Evolutionary conservation across 225 moss, liverwort and hornwort genomes (phyloP).

Genomic region (Physcomitrellopsis africana): DNA sequence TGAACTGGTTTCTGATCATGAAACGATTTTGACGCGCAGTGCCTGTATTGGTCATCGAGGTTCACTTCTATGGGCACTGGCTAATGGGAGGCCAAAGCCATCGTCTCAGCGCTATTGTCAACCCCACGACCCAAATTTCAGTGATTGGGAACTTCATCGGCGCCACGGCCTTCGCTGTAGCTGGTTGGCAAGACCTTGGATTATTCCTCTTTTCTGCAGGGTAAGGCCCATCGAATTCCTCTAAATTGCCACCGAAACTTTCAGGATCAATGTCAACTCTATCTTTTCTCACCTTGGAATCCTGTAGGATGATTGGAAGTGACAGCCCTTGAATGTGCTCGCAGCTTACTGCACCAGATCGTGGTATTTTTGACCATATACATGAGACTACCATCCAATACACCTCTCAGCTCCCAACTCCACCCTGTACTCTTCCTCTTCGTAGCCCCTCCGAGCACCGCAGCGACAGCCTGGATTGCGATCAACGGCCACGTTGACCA

Average conservation of each 20-base stretch:
- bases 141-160: constrained; percentile 63
- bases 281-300: not conserved
- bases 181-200: constrained; percentile 49
- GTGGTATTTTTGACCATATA: constrained; percentile 55
- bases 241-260: too few relatives aligned
- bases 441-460: constrained; percentile 56
- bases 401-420: constrained; percentile 39
- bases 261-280: too few relatives aligned
- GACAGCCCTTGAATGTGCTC: not conserved
- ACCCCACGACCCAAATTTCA: constrained; percentile 61
- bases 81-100: constrained; percentile 50
- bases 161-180: constrained; percentile 40
- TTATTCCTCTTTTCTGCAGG: constrained; percentile 52
- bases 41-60: constrained; percentile 48
- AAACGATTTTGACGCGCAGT: constrained; percentile 22
- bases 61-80: constrained; percentile 66
- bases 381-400: constrained; percentile 44
- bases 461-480: constrained; percentile 52
- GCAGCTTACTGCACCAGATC: constrained; percentile 44
- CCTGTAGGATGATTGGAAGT: not conserved
- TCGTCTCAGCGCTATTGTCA: constrained; percentile 42
- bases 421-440: constrained; percentile 63
- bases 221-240: not conserved
- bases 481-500: constrained; percentile 37
- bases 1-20: not conserved